phyloP scores from a whole-genome alignment of 2,329 filamentous ascomycete genomes.

The Coniochaeta sp. region DNA sequence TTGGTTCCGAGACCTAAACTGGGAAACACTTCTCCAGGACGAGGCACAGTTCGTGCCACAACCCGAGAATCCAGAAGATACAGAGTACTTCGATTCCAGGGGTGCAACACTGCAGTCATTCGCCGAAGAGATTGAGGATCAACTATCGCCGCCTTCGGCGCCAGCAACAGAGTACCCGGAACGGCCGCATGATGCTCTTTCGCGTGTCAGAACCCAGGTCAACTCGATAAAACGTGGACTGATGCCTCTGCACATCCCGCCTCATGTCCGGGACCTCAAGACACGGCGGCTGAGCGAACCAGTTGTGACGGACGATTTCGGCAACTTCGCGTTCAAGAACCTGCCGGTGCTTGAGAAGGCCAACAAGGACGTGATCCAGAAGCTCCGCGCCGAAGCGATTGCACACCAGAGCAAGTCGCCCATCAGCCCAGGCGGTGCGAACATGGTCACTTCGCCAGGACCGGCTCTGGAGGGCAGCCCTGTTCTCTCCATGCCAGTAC shows the following conservation, averaged over 20 bases:
- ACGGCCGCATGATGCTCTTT: slow-evolving; percentile 88
- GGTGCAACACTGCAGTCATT: slow-evolving; percentile 91
- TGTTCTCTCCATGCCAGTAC: slow-evolving; percentile 69
- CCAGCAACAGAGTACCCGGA: slow-evolving; percentile 75
- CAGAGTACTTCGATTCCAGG: slow-evolving; percentile 91
- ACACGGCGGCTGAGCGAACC: slow-evolving; percentile 87
- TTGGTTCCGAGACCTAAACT: slow-evolving; percentile 84
- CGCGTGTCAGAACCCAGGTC: slow-evolving; percentile 79
- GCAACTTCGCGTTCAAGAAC: slow-evolving; percentile 95
- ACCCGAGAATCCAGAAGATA: slow-evolving; percentile 90
- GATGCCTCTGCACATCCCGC: slow-evolving; percentile 93
- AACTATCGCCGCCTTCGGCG: slow-evolving; percentile 65
- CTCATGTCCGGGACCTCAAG: slow-evolving; percentile 87
- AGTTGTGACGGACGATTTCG: slow-evolving; percentile 84
- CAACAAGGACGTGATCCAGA: slow-evolving; percentile 98
- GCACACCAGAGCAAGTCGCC: slow-evolving; percentile 52
- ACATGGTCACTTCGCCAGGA: slow-evolving; percentile 48
- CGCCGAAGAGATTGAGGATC: slow-evolving; percentile 89
- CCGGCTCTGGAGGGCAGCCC: slow-evolving; percentile 80
- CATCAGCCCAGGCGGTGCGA: slow-evolving; percentile 34
- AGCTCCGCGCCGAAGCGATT: slow-evolving; percentile 84
- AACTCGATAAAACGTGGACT: slow-evolving; percentile 83
- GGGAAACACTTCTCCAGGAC: slow-evolving; percentile 87
- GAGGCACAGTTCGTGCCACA: slow-evolving; percentile 93
- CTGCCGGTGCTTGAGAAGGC: slow-evolving; percentile 93